Base-by-base conservation (phyloP, 2,329 filamentous ascomycete species). In the Ambrosiella cleistominuta region DNA sequence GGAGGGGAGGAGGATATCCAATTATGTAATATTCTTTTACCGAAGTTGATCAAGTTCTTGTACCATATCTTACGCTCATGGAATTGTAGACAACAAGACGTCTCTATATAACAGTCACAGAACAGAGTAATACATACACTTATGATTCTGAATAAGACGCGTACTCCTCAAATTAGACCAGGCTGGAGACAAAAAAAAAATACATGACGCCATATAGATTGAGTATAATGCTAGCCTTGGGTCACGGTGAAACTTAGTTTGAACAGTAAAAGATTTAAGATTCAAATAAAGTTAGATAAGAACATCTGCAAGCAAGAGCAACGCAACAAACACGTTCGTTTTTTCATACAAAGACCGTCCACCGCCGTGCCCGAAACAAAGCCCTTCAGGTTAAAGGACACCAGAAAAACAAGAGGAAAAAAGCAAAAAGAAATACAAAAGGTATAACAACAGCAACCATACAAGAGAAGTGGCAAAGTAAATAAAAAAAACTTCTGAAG, bases 331-430 rank as follows among this genome's bases (percentile, higher is more conserved):
- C 55, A 57, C 50, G 35, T 53, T 55, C 51, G 57, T 57, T 55
- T 61, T 57, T 57, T 60, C 54, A 60, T 54, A 60, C 50, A 60
- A 37, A 57, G 53, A 54, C 55, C 51, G 15, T 55, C 59, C 55
- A 58, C 56, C 52, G 54, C 40, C 40, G 39, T 37, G 27, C 47
- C 37, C n/a, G 12, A 57, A 39, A 52, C 36, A 47, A 57, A 36
- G 13, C 9, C 42, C 27, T 17, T 40, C 39, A 13, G 13, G 27
- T 13, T 9, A 35, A 47, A 9, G 44, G 19, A 27, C 11, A 44
- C 17, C 50, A 35, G 45, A 47, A 45, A n/a, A 44, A 54, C 39
- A 49, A 53, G 17, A 15, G n/a, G 36, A 13, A 27, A 50, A 54
- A 13, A 8, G 42, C 54, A 37, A 58, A 55, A 40, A 57, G 9